Conservation (phyloP, 108 stramenopile species). For the Aurantiochytrium sp. region DNA sequence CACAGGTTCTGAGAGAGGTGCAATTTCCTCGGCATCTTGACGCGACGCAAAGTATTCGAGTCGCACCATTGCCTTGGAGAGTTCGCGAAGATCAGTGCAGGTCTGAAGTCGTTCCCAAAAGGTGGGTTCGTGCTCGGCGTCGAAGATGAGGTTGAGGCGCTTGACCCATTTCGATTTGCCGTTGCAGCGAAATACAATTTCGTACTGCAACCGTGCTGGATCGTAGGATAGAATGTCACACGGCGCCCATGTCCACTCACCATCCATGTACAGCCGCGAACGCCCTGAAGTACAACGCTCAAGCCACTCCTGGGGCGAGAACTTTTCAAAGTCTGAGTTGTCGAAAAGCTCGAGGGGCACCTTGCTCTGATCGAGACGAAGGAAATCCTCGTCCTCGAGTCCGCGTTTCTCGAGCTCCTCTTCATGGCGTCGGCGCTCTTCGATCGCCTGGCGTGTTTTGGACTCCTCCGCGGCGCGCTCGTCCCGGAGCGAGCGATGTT, state of each 20-base stretch:
- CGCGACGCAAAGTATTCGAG: conserved; percentile 48
- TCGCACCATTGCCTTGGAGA: conserved; percentile 37
- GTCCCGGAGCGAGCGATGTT: neutral
- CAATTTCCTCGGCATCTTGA: conserved; percentile 35
- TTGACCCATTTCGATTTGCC: conserved; percentile 34
- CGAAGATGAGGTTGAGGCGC: conserved; percentile 54
- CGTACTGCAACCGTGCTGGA: neutral
- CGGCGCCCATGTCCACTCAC: neutral
- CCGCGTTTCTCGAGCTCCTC: neutral
- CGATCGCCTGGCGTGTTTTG: neutral
- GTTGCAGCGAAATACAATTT: conserved; percentile 13
- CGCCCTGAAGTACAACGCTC: neutral
- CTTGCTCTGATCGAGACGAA: conserved; percentile 5
- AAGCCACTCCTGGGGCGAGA: neutral
- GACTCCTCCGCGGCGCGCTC: neutral
- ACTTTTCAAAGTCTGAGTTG: neutral
- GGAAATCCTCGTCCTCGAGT: neutral
- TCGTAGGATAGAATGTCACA: neutral
- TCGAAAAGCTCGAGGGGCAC: conserved; percentile 4
- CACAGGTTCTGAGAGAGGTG: neutral
- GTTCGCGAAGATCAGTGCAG: conserved; percentile 29
- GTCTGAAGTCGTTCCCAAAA: conserved; percentile 30
- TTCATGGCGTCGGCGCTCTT: neutral
- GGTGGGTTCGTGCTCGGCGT: conserved; percentile 32
- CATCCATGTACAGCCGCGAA: neutral